These are phyloP conservation scores for Nakaseomyces glabratus DNA, from an alignment of 1,139 yeast genomes.

Conservation along the genomic window DNA sequence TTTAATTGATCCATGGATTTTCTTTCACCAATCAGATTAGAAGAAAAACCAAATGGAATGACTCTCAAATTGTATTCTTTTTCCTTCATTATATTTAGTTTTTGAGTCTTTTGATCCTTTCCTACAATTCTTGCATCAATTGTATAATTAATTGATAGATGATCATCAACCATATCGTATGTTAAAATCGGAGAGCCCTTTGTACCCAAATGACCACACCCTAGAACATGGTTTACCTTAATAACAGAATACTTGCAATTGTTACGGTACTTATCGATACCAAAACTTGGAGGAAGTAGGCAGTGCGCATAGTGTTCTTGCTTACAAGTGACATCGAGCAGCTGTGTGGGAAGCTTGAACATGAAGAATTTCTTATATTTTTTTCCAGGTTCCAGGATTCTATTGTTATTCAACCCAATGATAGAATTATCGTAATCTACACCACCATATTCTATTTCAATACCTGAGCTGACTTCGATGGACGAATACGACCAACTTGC, in stretches of 20 bases:
- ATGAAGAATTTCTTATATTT: constrained; percentile 55
- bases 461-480: constrained; percentile 37
- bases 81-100: constrained; percentile 22
- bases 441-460: constrained; percentile 38
- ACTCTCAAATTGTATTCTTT: constrained; percentile 30
- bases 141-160: constrained; percentile 27
- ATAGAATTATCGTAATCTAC: constrained; percentile 42
- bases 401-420: constrained; percentile 44
- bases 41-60: constrained; percentile 32
- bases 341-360: constrained; percentile 49
- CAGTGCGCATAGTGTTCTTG: constrained; percentile 46
- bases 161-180: constrained; percentile 29
- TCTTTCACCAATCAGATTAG: constrained; percentile 19
- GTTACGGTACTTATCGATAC: constrained; percentile 40
- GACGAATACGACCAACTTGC: constrained; percentile 36
- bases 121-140: constrained; percentile 27
- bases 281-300: constrained; percentile 56
- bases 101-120: constrained; percentile 17
- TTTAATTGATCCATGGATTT: constrained; percentile 15
- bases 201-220: constrained; percentile 34
- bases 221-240: constrained; percentile 28
- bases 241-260: constrained; percentile 28
- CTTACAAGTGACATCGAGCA: constrained; percentile 49
- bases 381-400: constrained; percentile 42
- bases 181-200: constrained; percentile 34